phyloP scores from a whole-genome alignment of 1,139 yeast species.

The Hanseniaspora gamundiae region DNA sequence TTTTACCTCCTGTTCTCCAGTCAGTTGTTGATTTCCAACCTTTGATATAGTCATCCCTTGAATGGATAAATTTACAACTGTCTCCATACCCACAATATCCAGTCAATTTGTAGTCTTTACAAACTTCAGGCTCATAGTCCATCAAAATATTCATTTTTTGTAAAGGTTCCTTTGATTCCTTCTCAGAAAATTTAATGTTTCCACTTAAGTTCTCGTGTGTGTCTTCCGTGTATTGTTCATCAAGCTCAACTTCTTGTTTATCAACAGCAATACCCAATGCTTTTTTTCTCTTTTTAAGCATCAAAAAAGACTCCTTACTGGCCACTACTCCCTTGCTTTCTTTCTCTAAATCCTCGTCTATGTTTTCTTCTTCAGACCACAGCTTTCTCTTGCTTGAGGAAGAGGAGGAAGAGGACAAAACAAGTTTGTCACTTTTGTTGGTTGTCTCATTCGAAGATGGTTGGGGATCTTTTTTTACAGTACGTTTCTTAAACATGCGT shows the following conservation, averaged over 20 bases:
- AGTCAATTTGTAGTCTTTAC: conserved; percentile 83
- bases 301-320: no score
- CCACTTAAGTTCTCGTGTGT: no score
- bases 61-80: conserved; percentile 89
- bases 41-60: conserved; percentile 73
- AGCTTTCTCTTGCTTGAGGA: no score
- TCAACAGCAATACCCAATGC: no score
- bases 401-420: no score
- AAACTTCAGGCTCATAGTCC: conserved; percentile 89
- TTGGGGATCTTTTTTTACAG: conserved; percentile 12
- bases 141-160: conserved; percentile 43
- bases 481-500: conserved; percentile 23
- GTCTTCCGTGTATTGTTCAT: no score
- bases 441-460: not conserved
- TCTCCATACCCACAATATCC: conserved; percentile 98
- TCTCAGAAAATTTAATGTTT: not conserved
- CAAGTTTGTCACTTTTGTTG: no score
- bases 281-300: no score
- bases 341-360: not conserved
- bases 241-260: no score
- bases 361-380: no score
- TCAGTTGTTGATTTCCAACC: conserved; percentile 60
- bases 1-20: conserved; percentile 40
- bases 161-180: not conserved
- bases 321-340: no score